Conservation (phyloP, 305 asterid genomes). For the Fraxinus greggii region DNA sequence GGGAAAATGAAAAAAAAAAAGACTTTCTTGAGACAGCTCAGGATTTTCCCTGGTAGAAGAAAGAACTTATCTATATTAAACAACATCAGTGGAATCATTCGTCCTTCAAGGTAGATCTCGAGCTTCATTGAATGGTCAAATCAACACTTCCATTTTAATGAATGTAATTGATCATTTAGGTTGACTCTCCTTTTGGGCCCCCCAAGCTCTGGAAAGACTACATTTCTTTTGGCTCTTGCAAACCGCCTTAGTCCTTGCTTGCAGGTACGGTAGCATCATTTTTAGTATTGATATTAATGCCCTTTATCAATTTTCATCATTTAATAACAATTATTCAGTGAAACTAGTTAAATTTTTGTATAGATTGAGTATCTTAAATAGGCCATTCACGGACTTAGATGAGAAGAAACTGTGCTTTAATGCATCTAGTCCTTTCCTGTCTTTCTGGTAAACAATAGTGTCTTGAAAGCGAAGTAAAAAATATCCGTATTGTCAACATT, state of each 20-base stretch:
- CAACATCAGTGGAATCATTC: conserved; percentile 56
- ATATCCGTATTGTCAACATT: background rate
- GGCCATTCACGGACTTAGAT: conserved; percentile 1
- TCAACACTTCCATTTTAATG: conserved; percentile 17
- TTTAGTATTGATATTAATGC: background rate
- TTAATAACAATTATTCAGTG: conserved; percentile 1
- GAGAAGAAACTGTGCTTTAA: background rate
- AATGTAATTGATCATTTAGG: conserved; percentile 33
- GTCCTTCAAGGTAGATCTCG: conserved; percentile 58
- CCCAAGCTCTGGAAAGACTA: conserved; percentile 86
- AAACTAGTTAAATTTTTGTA: background rate
- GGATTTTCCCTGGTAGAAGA: conserved; percentile 57
- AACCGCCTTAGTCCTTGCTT: conserved; percentile 59
- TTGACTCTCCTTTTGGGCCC: conserved; percentile 79
- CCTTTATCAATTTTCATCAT: background rate
- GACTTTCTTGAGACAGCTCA: conserved; percentile 59
- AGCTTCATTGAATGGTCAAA: conserved; percentile 5
- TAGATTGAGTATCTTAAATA: background rate
- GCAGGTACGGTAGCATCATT: conserved; percentile 39
- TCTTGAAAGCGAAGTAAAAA: background rate
- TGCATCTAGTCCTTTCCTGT: background rate
- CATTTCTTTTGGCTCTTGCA: conserved; percentile 78
- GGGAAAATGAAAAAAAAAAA: conserved; percentile 16
- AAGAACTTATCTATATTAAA: conserved; percentile 52
- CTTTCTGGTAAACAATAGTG: background rate